Evolutionary conservation across 176 grass and related monocot genomes (phyloP).

Genomic region (Oryza brachyantha): DNA sequence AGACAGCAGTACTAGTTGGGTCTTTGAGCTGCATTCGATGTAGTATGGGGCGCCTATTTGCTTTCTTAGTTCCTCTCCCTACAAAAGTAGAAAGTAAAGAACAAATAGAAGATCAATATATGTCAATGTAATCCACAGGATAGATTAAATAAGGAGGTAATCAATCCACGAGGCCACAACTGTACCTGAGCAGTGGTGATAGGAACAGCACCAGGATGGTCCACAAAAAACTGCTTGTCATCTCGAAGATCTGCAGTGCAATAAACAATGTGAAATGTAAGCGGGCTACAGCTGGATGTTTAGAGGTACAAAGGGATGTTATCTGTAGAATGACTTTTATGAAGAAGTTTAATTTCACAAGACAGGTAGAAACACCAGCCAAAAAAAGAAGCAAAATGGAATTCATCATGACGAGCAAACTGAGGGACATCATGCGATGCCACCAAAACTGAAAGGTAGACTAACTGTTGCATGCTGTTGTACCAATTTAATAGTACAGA

Average conservation of each 20-base stretch:
- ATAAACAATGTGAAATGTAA: slow-evolving; percentile 23
- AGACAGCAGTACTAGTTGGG: slow-evolving; percentile 63
- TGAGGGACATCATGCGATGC: neutral
- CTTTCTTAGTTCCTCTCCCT: slow-evolving; percentile 78
- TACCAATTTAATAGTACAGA: neutral
- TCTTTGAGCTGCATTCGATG: slow-evolving; percentile 90
- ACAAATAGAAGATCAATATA: neutral
- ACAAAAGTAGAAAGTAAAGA: slow-evolving; percentile 9
- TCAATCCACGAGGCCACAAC: neutral
- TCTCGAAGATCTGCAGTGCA: slow-evolving; percentile 67
- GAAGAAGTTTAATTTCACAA: neutral
- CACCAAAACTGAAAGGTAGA: neutral
- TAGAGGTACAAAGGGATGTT: neutral
- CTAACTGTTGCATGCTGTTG: neutral
- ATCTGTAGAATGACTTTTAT: neutral
- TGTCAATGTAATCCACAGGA: neutral
- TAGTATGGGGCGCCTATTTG: slow-evolving; percentile 72
- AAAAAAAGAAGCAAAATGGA: neutral
- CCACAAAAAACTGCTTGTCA: slow-evolving; percentile 72
- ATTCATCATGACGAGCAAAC: neutral
- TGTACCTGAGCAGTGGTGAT: slow-evolving; percentile 77
- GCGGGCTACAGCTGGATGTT: neutral
- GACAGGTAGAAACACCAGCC: neutral
- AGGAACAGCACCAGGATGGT: slow-evolving; percentile 73
- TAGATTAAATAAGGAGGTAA: neutral